These are phyloP conservation scores for Truncatella angustata DNA, from an alignment of 2,329 filamentous ascomycete species.

Conservation along the genomic window DNA sequence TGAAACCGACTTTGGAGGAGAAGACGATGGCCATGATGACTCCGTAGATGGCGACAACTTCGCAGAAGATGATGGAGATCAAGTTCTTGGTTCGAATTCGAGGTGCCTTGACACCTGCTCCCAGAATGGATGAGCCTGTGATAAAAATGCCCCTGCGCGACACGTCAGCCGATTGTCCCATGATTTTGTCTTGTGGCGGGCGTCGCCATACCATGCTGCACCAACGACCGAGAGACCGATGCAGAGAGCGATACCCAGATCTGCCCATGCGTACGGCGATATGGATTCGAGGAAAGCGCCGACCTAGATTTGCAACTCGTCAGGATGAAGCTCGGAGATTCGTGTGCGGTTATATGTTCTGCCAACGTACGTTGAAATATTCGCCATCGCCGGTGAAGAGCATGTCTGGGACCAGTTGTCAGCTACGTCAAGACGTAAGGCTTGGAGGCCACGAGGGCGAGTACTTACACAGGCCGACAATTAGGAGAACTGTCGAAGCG, in stretches of 20 bases:
- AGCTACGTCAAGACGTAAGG: neutral
- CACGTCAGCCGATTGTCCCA: slow-evolving; percentile 1
- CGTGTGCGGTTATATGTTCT: too few relatives aligned
- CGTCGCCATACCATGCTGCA: slow-evolving; percentile 88
- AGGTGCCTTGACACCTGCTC: slow-evolving; percentile 92
- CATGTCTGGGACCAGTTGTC: slow-evolving; percentile 67
- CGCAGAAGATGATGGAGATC: slow-evolving; percentile 99
- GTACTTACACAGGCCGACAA: slow-evolving; percentile 15
- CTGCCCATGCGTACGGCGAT: slow-evolving; percentile 92
- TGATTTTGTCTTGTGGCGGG: neutral
- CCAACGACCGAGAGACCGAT: slow-evolving; percentile 96
- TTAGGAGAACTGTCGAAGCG: slow-evolving; percentile 12
- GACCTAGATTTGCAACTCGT: too few relatives aligned
- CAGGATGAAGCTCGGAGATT: too few relatives aligned
- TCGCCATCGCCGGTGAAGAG: slow-evolving; percentile 97
- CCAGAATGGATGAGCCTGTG: slow-evolving; percentile 94
- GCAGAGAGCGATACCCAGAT: slow-evolving; percentile 85
- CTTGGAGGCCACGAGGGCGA: neutral
- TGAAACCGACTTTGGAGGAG: slow-evolving; percentile 76
- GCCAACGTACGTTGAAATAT: slow-evolving; percentile 78
- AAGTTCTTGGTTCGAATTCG: slow-evolving; percentile 99
- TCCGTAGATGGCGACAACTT: slow-evolving; percentile 99
- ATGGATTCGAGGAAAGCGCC: slow-evolving; percentile 92
- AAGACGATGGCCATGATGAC: slow-evolving; percentile 99
- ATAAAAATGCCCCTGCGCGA: slow-evolving; percentile 92